Percentiles rank a stretch among this genome's conserved stretches.
Evolutionary conservation across 2,329 filamentous ascomycete species (phyloP).

Genomic region (Colletotrichum eremochloae): DNA sequence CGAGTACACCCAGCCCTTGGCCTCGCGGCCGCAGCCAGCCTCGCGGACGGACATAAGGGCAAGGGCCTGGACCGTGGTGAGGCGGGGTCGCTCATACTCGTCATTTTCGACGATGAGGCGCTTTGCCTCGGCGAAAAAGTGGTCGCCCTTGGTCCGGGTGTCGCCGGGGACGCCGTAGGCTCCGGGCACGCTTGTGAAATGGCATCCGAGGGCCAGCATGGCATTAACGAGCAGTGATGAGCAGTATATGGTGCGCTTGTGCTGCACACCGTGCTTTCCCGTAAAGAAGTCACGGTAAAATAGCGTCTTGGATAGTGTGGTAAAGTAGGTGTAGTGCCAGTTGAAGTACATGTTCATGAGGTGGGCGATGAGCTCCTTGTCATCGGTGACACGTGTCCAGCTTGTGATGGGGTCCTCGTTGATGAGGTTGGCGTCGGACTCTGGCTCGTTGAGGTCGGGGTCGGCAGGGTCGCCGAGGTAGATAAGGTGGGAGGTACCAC

Average conservation of each 20-base stretch:
- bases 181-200: constrained; percentile 84
- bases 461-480: constrained; percentile 72
- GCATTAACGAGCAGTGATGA: constrained; percentile 92
- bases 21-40: constrained; percentile 92
- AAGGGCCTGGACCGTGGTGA: constrained; percentile 93
- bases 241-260: constrained; percentile 79
- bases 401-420: constrained; percentile 80
- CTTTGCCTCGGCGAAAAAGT: constrained; percentile 96
- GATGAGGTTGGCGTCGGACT: constrained; percentile 60
- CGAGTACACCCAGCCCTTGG: constrained; percentile 97
- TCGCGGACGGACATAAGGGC: constrained; percentile 97
- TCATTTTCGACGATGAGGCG: constrained; percentile 90
- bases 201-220: constrained; percentile 92
- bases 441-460: constrained; percentile 55
- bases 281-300: constrained; percentile 89
- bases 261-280: constrained; percentile 70
- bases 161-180: constrained; percentile 80
- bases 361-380: constrained; percentile 83
- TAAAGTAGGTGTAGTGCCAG: constrained; percentile 98
- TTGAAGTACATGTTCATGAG: constrained; percentile 98
- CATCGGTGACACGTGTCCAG: constrained; percentile 89
- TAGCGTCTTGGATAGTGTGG: constrained; percentile 85
- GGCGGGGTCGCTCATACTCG: constrained; percentile 88
- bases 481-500: constrained; percentile 93
- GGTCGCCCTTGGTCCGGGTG: constrained; percentile 89